phyloP scores from a whole-genome alignment of 345 rosid species.

The Acer campestre region DNA sequence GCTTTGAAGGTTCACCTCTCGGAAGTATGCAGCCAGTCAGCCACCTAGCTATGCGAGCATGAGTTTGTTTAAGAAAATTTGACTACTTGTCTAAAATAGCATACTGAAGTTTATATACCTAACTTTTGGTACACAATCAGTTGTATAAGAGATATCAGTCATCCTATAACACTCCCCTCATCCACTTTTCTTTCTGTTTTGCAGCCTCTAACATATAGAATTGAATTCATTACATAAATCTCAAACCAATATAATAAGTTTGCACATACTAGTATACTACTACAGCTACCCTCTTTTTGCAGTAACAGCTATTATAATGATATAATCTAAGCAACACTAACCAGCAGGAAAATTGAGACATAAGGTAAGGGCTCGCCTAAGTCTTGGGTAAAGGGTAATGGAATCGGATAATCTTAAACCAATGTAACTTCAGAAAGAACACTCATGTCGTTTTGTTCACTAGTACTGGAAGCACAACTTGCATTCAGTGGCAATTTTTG shows the following conservation, averaged over 20 bases:
- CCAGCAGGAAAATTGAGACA: neutral
- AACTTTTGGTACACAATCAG: neutral
- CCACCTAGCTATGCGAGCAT: no score
- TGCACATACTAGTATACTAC: neutral
- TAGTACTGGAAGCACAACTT: neutral
- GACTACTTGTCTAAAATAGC: no score
- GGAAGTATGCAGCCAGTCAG: no score
- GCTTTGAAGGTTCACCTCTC: no score
- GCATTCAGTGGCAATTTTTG: neutral
- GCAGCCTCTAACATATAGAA: neutral
- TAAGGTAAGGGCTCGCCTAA: neutral
- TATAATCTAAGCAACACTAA: neutral
- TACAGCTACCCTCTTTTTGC: neutral
- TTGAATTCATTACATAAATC: neutral
- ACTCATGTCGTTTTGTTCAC: neutral
- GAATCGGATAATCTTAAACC: neutral
- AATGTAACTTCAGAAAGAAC: neutral
- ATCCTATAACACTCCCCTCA: neutral
- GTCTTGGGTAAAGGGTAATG: neutral
- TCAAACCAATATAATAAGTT: neutral
- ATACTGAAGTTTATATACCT: neutral
- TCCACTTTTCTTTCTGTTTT: neutral
- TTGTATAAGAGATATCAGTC: neutral
- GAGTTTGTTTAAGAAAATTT: no score
- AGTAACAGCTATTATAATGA: neutral